A percentile compares a stretch with the other conserved stretches of the same genome.
phyloP scores from a whole-genome alignment of 129 eudicot species.

The Pittosporum tobira region DNA sequence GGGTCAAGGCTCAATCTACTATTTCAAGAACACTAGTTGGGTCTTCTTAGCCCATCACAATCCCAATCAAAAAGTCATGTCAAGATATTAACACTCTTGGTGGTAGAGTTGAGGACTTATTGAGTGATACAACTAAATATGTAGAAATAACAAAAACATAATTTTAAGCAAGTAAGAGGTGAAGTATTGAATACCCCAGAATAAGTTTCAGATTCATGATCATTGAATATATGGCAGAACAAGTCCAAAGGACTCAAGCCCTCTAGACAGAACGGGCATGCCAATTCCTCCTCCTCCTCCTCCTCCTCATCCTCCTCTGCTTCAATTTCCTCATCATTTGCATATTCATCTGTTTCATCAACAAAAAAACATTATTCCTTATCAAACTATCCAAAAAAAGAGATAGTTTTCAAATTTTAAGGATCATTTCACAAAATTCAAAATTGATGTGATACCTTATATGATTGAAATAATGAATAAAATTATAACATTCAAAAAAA shows the following conservation, averaged over 20 bases:
- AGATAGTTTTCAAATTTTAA: no score
- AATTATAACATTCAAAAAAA: no score
- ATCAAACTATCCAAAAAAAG: no score
- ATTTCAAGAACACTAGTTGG: no score
- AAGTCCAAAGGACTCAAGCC: constrained; percentile 49
- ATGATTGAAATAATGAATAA: no score
- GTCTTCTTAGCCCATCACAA: no score
- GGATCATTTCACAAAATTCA: no score
- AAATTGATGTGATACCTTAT: no score
- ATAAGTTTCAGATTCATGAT: constrained; percentile 46
- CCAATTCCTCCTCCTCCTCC: constrained; percentile 48
- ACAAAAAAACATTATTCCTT: not conserved
- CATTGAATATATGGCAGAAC: constrained; percentile 59
- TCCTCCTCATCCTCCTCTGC: constrained; percentile 36
- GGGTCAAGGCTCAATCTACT: no score
- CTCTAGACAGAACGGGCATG: constrained; percentile 55
- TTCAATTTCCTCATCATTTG: constrained; percentile 24
- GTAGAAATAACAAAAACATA: not conserved
- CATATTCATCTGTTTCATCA: constrained; percentile 21
- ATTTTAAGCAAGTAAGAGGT: not conserved
- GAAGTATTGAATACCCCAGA: constrained; percentile 32
- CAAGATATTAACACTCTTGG: no score
- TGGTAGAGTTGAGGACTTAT: not conserved
- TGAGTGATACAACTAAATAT: not conserved
- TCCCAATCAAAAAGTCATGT: no score